phyloP scores from a whole-genome alignment of 257 asterid genomes.

The Sherardia arvensis region DNA sequence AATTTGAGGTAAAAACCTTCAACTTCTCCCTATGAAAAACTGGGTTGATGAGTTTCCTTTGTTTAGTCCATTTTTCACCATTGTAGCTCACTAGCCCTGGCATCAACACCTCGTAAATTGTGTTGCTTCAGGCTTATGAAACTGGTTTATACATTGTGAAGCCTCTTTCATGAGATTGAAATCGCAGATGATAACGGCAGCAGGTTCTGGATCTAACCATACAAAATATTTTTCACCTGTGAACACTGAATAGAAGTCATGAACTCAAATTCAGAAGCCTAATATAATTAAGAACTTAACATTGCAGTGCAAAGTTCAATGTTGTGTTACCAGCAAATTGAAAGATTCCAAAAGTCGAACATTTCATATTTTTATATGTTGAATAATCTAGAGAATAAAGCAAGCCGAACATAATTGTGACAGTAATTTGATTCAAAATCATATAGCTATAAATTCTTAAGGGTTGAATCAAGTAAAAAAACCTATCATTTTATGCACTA shows the following conservation, averaged over 20 bases:
- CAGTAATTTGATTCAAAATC: too few relatives aligned
- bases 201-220: constrained; percentile 15
- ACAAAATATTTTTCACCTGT: constrained; percentile 11
- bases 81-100: constrained; percentile 8
- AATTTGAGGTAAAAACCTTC: neutral
- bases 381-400: too few relatives aligned
- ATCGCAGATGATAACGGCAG: constrained; percentile 4
- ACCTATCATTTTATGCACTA: too few relatives aligned
- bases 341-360: too few relatives aligned
- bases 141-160: neutral
- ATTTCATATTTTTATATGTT: too few relatives aligned
- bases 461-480: too few relatives aligned
- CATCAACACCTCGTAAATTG: neutral
- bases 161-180: constrained; percentile 12
- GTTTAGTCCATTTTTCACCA: constrained; percentile 10
- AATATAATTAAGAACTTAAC: too few relatives aligned
- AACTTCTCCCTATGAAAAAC: constrained; percentile 6
- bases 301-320: too few relatives aligned
- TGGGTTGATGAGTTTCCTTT: constrained; percentile 2
- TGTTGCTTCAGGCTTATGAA: constrained; percentile 4
- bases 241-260: neutral
- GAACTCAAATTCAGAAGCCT: neutral
- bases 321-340: too few relatives aligned
- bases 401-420: too few relatives aligned
- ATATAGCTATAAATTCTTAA: too few relatives aligned